Base-by-base conservation (phyloP, 495 filamentous ascomycete species). In the Hypoxylon lenormandii region DNA sequence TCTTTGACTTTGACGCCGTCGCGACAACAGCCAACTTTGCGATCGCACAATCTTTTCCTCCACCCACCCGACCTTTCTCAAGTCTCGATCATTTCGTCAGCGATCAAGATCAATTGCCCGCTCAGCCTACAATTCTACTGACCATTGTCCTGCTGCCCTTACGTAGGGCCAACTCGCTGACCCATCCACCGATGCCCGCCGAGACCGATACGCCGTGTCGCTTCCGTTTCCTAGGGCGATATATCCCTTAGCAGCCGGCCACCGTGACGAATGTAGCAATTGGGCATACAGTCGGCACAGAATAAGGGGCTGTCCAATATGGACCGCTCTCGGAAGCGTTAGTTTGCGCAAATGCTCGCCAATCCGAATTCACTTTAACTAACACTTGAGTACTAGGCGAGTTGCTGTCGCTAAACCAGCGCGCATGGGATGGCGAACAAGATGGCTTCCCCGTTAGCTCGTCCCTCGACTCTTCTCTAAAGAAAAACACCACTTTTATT, bases 401-500 rank as follows among this genome's bases (percentile, higher is more conserved):
- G 80, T 84, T 98, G 76, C 91, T 92, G 78, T 86, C 91, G 74
- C 82, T 97, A 69, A 98, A 98, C 77, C 83, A 87, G 74, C 85
- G 86, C 80, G 91, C 89, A 23, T 98, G 95, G 95, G 83, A 90
- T 76, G 94, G 92, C 52, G 91, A 96, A 68, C 88, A 83, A 82
- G 94, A 91, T 81, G 79, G 96, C 30, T 96, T 96, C 76, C 84
- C 88, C 33, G 88, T 94, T 62, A 86, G 84, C 77, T 84, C 86
- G 59, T 91, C 92, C 22, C 89, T 99, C 65, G 96, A 99, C 77
- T 97, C 96, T 15, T 94, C 94, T 28, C 85, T 99, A 72, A 98
- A 97, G 83, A 99, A 98, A 80, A 99, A 99, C 74, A 99, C 95
- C 11, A 94, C 94, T 60, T 97, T 98, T 78, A 99, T 99, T 77